Conservation (phyloP, 306 rosid species). For the Lithocarpus polystachyus region DNA sequence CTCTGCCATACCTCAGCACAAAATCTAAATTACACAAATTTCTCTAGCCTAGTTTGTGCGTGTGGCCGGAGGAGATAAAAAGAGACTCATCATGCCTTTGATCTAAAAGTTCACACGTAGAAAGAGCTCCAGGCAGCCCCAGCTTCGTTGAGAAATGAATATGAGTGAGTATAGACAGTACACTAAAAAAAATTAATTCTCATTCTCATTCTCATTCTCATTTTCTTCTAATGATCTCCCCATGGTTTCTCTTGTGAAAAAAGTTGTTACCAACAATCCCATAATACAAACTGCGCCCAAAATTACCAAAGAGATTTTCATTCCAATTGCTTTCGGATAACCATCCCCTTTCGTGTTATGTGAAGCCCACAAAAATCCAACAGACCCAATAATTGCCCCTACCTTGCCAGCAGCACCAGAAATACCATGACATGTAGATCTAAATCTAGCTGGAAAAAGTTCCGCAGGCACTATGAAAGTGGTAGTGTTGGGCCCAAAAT, state of each 20-base stretch:
- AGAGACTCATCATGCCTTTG: not conserved
- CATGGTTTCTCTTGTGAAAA: conserved; percentile 63
- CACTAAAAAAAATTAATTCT: not conserved
- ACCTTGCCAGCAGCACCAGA: conserved; percentile 67
- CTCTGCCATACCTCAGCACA: not conserved
- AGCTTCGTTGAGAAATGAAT: not conserved
- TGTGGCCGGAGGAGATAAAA: not conserved
- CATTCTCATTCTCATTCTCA: conserved; percentile 27
- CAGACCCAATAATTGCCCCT: conserved; percentile 69
- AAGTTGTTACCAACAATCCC: conserved; percentile 54
- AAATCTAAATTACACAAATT: not conserved
- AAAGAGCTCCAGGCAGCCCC: not conserved
- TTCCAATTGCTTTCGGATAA: conserved; percentile 39
- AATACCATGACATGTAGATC: conserved; percentile 78
- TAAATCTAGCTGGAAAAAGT: conserved; percentile 69
- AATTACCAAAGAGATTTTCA: conserved; percentile 34
- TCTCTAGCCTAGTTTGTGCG: not conserved
- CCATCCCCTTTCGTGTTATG: conserved; percentile 20
- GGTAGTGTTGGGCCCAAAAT: conserved; percentile 84
- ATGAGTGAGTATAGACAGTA: not conserved
- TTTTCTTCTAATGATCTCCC: conserved; percentile 74
- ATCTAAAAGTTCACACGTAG: not conserved
- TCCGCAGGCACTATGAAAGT: conserved; percentile 75
- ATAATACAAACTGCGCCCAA: conserved; percentile 56
- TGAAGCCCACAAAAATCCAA: conserved; percentile 61